Evolutionary conservation across 257 asterid genomes (phyloP).

Genomic region (Solanum pimpinellifolium): DNA sequence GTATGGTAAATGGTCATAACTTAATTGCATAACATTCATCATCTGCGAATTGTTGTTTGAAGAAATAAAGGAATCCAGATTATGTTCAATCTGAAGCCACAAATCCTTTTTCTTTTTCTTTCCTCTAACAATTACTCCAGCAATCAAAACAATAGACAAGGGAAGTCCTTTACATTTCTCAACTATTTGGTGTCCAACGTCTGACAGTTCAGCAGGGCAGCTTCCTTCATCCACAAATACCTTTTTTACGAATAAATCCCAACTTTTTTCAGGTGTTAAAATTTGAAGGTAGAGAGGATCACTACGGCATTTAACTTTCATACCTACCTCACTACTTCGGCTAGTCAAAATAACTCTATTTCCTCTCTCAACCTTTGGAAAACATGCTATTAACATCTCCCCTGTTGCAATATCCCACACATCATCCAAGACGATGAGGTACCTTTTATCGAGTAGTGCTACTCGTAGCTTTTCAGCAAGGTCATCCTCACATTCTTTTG

Average conservation of each 20-base stretch:
- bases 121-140: background rate
- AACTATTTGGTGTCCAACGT: background rate
- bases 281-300: background rate
- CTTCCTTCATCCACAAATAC: background rate
- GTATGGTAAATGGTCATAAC: slow-evolving; percentile 15
- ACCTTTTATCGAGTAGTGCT: background rate
- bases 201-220: background rate
- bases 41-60: background rate
- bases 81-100: background rate
- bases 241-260: background rate
- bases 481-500: background rate
- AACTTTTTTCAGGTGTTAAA: background rate
- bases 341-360: background rate
- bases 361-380: background rate
- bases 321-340: background rate
- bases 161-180: slow-evolving; percentile 11
- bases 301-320: background rate
- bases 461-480: background rate
- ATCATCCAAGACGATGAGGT: background rate
- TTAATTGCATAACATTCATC: slow-evolving; percentile 4
- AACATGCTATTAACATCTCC: background rate
- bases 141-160: background rate
- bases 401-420: background rate
- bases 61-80: background rate
- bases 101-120: background rate